Evolutionary conservation across 345 rosid species (phyloP), one percentile per base, ranked within the genome.

Genomic region (Bruguiera sexangula): DNA sequence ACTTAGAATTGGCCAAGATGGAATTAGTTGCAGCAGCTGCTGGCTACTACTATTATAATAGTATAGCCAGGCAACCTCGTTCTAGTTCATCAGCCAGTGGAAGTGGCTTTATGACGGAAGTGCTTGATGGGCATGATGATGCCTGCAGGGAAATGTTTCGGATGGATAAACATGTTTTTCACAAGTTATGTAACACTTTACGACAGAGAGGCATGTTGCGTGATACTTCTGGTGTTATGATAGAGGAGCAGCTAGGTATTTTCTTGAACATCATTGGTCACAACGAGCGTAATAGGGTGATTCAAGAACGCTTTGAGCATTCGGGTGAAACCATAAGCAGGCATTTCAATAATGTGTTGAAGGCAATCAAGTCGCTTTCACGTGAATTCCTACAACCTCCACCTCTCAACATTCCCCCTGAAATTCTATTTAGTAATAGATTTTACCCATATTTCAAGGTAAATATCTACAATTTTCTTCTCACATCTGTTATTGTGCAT

Each of bases 301-400:
- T 87, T 72, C 89, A 85, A 66, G 96, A 87, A 76, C 79, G 87
- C 66, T 91, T 91, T 77, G 90, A 86, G 74, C 91, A 82, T 77
- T 89, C 96, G 3, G 86, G 96, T 60, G 97, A 91, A 82, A 89
- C 93, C 73, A 84, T 91, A 53, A 89, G 96, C 81, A 87, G 92
- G 50, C 86, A 91, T 78, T 89, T 91, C 75, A 91, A 85, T 68
- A 87, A 82, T 78, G 97, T 89, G 65, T 29, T 91, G 70, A 91
- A 87, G 85, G 93, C 90, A 6, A 77, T 91, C 81, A 91, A 83
- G 86, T 86, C 92, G 30, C 76, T 87, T 66, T 85, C 97, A 4
- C 88, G 88, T 26, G 88, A 85, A 63, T 80, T 89, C 71, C 63
- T 86, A 65, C 85, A 81, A 65, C 79, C 86, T 36, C 81, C 83